Evolutionary conservation across 768 basidiomycete genomes (phyloP).

Genomic region (Russula emetica): DNA sequence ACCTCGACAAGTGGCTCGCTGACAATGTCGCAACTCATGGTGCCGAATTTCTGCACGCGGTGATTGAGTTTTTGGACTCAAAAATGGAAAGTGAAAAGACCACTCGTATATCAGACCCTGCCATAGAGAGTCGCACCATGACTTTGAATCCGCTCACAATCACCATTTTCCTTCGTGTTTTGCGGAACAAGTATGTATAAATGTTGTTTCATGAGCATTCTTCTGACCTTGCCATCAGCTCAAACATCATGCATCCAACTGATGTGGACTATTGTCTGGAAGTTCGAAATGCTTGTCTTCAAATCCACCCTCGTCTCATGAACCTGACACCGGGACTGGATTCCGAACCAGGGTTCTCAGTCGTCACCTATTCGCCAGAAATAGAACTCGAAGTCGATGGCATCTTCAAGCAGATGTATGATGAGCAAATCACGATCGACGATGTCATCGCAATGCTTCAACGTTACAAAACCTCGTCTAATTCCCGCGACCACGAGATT

Average conservation of each 20-base stretch:
- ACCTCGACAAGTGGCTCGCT: constrained; percentile 94
- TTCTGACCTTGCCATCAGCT: constrained; percentile 41
- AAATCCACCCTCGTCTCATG: constrained; percentile 95
- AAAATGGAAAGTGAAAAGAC: constrained; percentile 90
- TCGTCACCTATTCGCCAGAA: constrained; percentile 82
- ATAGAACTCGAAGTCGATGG: constrained; percentile 91
- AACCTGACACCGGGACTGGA: constrained; percentile 83
- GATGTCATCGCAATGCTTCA: constrained; percentile 88
- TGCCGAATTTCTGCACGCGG: constrained; percentile 78
- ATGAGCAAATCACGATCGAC: constrained; percentile 89
- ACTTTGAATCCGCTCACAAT: constrained; percentile 82
- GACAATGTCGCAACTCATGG: constrained; percentile 82
- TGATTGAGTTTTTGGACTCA: constrained; percentile 84
- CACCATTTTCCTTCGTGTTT: constrained; percentile 85
- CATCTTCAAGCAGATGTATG: constrained; percentile 98
- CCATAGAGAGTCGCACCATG: constrained; percentile 77
- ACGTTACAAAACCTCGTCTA: constrained; percentile 76
- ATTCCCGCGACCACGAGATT: constrained; percentile 85
- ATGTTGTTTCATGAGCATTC: background rate
- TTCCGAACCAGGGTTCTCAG: constrained; percentile 84
- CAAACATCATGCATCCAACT: constrained; percentile 65
- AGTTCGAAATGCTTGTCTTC: constrained; percentile 88
- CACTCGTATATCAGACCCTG: constrained; percentile 70
- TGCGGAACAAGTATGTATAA: constrained; percentile 70
- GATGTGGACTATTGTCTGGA: constrained; percentile 86